A percentile compares a stretch with the other conserved stretches of the same genome.
Conservation (phyloP, 2,329 filamentous ascomycete genomes). For the Macrophomina pseudophaseolina region DNA sequence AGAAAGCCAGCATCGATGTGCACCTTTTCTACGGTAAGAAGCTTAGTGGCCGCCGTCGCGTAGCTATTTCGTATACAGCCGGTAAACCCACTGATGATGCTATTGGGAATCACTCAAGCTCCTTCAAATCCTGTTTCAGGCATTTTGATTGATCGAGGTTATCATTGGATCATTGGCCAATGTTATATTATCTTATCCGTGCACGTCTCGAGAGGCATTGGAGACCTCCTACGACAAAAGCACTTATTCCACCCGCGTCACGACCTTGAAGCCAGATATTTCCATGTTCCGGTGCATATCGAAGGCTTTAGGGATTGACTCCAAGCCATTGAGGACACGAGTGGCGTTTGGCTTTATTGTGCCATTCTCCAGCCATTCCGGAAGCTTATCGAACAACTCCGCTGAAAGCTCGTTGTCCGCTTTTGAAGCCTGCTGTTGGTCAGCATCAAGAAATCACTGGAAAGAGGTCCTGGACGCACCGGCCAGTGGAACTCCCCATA, state of each 20-base stretch:
- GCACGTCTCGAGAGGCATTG: background rate
- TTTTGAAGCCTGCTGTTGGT: conserved; percentile 37
- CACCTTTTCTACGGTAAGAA: too few relatives aligned
- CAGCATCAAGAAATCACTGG: background rate
- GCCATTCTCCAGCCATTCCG: conserved; percentile 40
- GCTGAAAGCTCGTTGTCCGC: conserved; percentile 44
- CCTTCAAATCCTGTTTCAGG: too few relatives aligned
- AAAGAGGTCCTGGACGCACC: conserved; percentile 35
- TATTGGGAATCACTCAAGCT: too few relatives aligned
- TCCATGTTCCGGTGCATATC: conserved; percentile 47
- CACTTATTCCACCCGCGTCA: conserved; percentile 35
- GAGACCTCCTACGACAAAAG: conserved; percentile 23
- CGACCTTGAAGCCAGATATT: conserved; percentile 49
- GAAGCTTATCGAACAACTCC: conserved; percentile 47
- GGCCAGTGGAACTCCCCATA: conserved; percentile 46
- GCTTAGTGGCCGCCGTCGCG: too few relatives aligned
- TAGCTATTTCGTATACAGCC: too few relatives aligned
- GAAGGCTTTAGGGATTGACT: conserved; percentile 42
- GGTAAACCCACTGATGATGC: too few relatives aligned
- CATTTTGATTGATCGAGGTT: too few relatives aligned
- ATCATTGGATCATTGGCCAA: too few relatives aligned
- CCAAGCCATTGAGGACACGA: conserved; percentile 40
- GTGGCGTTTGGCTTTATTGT: conserved; percentile 44
- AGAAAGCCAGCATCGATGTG: too few relatives aligned
- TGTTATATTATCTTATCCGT: too few relatives aligned